Evolutionary conservation across 176 grass and related monocot species (phyloP).

Genomic region (Aegilops bicornis): DNA sequence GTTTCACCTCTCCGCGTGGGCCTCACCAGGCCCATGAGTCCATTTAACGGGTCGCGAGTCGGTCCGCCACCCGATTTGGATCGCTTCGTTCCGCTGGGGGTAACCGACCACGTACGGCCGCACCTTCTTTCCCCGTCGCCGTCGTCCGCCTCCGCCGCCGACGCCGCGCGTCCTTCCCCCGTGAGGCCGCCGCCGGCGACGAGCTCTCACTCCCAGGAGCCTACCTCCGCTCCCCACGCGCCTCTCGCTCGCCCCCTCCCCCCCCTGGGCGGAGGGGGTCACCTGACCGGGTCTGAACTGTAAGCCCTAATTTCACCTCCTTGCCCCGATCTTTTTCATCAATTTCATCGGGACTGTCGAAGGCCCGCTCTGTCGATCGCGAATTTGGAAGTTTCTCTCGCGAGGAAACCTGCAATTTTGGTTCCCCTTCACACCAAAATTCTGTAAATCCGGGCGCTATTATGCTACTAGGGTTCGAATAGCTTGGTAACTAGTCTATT

Average conservation of each 20-base stretch:
- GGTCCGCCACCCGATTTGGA: background rate
- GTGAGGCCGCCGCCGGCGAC: background rate
- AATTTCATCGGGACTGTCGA: background rate
- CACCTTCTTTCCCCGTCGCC: background rate
- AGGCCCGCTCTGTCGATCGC: background rate
- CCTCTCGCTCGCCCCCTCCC: background rate
- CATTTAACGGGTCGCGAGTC: background rate
- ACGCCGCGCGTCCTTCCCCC: background rate
- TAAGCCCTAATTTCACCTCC: slow-evolving; percentile 13
- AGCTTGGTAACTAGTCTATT: background rate
- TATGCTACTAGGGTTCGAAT: background rate
- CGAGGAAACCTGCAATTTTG: background rate
- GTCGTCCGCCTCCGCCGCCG: background rate
- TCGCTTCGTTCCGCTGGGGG: background rate
- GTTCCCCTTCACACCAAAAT: background rate
- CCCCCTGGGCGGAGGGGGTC: background rate
- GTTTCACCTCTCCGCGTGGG: background rate
- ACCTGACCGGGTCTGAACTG: background rate
- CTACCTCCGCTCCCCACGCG: background rate
- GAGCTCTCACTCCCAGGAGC: background rate
- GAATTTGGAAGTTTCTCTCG: background rate
- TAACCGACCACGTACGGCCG: background rate
- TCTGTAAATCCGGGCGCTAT: background rate
- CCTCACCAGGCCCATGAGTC: background rate
- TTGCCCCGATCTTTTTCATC: background rate